These are phyloP conservation scores for Rosellinia necatrix DNA, from an alignment of 2,329 filamentous ascomycete species.

Conservation along the genomic window DNA sequence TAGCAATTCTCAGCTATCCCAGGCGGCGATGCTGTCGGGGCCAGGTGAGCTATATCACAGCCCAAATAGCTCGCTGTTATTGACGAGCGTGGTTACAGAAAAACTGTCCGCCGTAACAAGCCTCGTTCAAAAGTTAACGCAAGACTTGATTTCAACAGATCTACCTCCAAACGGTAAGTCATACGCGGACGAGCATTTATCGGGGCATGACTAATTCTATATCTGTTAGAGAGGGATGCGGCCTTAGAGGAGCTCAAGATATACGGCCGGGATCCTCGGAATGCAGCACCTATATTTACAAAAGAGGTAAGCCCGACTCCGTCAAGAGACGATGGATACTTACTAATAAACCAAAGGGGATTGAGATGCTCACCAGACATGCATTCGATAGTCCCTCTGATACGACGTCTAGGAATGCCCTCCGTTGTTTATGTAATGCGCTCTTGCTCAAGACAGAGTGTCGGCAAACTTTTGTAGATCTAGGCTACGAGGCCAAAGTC, in stretches of 20 bases:
- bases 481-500: conserved; percentile 68
- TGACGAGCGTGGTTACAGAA: conserved; percentile 46
- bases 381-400: conserved; percentile 70
- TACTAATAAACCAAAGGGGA: conserved; percentile 60
- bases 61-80: not conserved
- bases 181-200: not conserved
- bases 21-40: conserved; percentile 42
- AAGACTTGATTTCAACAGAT: conserved; percentile 64
- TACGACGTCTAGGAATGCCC: conserved; percentile 71
- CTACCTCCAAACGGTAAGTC: conserved; percentile 64
- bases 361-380: conserved; percentile 72
- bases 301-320: conserved; percentile 58
- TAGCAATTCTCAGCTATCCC: conserved; percentile 22
- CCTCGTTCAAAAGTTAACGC: conserved; percentile 64
- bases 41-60: conserved; percentile 44
- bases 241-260: conserved; percentile 75
- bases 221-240: conserved; percentile 58
- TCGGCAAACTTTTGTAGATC: conserved; percentile 73
- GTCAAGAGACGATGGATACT: conserved; percentile 1
- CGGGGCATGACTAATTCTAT: conserved; percentile 20
- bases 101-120: conserved; percentile 71
- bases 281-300: conserved; percentile 85
- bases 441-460: conserved; percentile 71
- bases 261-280: conserved; percentile 70
- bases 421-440: conserved; percentile 85